Percentiles rank a stretch among this genome's conserved stretches.
These are phyloP conservation scores for Verticillium isaacii DNA, from an alignment of 2,329 filamentous ascomycete species.

Conservation along the genomic window DNA sequence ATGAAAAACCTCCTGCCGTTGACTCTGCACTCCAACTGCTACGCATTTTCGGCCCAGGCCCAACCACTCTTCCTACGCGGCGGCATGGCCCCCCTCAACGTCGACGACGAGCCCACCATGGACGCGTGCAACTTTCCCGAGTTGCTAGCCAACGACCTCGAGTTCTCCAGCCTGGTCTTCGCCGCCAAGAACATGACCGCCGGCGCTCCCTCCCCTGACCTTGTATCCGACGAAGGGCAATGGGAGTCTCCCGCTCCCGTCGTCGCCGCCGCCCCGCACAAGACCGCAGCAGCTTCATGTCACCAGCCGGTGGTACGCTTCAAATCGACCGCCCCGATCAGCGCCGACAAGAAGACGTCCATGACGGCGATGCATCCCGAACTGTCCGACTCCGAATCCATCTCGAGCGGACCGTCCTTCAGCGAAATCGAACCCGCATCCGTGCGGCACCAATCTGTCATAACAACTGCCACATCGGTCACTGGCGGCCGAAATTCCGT, in stretches of 20 bases:
- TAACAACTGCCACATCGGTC: constrained; percentile 35
- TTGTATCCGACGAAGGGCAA: constrained; percentile 22
- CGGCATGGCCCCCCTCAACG: constrained; percentile 2
- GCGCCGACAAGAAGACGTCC: constrained; percentile 7
- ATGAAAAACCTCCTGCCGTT: constrained; percentile 34
- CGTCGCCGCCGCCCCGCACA: not conserved
- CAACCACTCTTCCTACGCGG: not conserved
- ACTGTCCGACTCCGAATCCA: constrained; percentile 16
- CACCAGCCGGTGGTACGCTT: not conserved
- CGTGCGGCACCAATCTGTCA: constrained; percentile 29
- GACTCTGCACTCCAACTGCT: constrained; percentile 22
- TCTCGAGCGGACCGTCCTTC: constrained; percentile 30
- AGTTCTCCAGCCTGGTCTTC: constrained; percentile 43
- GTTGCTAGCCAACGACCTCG: constrained; percentile 49
- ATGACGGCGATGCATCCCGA: constrained; percentile 13
- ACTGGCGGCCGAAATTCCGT: constrained; percentile 25
- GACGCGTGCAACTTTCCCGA: constrained; percentile 48
- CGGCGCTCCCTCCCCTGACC: constrained; percentile 35
- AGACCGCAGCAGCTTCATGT: no score
- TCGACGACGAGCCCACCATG: constrained; percentile 18
- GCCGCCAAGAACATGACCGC: constrained; percentile 47
- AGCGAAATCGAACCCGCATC: constrained; percentile 26
- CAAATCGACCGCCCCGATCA: not conserved
- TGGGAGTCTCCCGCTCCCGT: constrained; percentile 4
- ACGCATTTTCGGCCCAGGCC: constrained; percentile 3